phyloP scores from a whole-genome alignment of 345 rosid species.

The Populus nigra region DNA sequence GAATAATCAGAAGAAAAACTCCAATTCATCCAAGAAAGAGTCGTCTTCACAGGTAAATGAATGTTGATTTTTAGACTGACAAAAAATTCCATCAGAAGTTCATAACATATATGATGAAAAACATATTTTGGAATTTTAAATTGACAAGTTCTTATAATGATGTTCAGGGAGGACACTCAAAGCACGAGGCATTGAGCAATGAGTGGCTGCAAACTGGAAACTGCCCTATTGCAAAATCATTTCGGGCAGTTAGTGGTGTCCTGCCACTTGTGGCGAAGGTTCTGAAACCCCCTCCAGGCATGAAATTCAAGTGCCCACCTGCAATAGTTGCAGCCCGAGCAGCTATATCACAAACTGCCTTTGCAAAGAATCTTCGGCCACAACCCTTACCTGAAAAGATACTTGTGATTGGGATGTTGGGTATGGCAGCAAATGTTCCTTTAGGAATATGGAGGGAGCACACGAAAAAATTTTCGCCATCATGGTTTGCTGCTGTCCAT shows the following conservation, averaged over 20 bases:
- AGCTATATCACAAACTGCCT: constrained; percentile 77
- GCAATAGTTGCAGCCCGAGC: constrained; percentile 85
- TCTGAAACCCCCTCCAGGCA: constrained; percentile 73
- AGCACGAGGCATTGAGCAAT: constrained; percentile 70
- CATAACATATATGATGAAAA: not conserved
- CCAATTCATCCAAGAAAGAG: constrained; percentile 60
- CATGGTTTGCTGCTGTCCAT: constrained; percentile 92
- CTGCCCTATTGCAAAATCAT: constrained; percentile 94
- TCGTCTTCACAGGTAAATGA: constrained; percentile 62
- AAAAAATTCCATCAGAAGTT: not conserved
- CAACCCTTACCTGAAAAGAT: constrained; percentile 81
- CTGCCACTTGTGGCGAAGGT: constrained; percentile 85
- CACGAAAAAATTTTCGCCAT: constrained; percentile 70
- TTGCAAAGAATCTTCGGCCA: constrained; percentile 92
- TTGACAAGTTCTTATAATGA: constrained; percentile 19
- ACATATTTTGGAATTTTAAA: not conserved
- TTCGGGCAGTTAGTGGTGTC: constrained; percentile 69
- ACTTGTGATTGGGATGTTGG: constrained; percentile 77
- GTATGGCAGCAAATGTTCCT: constrained; percentile 94
- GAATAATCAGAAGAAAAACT: constrained; percentile 51
- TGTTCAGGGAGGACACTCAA: constrained; percentile 55
- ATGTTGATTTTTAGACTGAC: not conserved
- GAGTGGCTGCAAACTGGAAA: constrained; percentile 88
- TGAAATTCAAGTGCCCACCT: constrained; percentile 70
- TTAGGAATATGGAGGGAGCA: constrained; percentile 96